Conservation (phyloP, 108 stramenopile species). For the Nitzschia sp. region DNA sequence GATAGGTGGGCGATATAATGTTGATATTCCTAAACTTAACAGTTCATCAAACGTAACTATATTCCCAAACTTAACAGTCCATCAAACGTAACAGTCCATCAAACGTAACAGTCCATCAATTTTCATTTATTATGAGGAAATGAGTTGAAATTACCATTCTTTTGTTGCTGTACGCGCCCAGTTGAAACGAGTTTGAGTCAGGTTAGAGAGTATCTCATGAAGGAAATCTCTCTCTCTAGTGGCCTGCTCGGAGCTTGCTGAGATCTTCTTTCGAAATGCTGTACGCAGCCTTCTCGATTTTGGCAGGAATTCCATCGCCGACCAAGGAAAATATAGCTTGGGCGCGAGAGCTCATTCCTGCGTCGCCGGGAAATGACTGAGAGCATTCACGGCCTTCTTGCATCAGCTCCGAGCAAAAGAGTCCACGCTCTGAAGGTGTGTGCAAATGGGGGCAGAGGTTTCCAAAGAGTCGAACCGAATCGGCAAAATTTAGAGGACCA, state of each 20-base stretch:
- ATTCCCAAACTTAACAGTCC: no score
- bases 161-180: no score
- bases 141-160: no score
- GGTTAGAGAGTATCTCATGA: no score
- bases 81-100: no score
- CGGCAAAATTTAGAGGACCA: conserved; percentile 60
- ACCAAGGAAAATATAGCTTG: conserved; percentile 34
- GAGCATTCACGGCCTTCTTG: conserved; percentile 30
- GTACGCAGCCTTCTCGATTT: conserved; percentile 60
- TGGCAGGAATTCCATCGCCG: conserved; percentile 63
- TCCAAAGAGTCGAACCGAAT: conserved; percentile 66
- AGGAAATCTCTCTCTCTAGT: background rate
- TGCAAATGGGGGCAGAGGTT: conserved; percentile 71
- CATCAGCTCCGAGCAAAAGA: conserved; percentile 38
- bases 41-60: no score
- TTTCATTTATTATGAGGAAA: no score
- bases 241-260: background rate
- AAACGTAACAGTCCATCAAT: no score
- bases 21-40: no score
- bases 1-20: no score
- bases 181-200: no score
- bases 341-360: conserved; percentile 18
- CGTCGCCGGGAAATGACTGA: conserved; percentile 35
- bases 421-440: conserved; percentile 59
- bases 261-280: conserved; percentile 34